Base-by-base conservation (phyloP, 129 eudicot species). In the Logfia minima region DNA sequence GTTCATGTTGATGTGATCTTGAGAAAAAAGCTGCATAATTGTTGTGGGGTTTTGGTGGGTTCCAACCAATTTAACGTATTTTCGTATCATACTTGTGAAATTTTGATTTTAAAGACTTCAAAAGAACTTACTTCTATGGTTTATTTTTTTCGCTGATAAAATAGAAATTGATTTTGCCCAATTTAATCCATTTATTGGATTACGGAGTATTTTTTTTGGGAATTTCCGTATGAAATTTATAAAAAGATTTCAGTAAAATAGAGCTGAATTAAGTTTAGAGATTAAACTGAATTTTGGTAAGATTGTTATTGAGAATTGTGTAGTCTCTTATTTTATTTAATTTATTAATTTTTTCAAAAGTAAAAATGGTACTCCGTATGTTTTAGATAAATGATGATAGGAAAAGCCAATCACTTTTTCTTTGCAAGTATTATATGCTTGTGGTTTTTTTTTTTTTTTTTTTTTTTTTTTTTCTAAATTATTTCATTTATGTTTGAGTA, bases 1-100 rank as follows among this genome's bases (percentile, higher is more conserved):
- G 61, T 75, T 75, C 70, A 61, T 41, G 60, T 66, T 41, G 60
- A 67, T 34, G 56, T 8, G 68, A 59, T 58, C 61, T 21, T 35
- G 58, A 29, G 21, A 53, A 22, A 74, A 34, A 58, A 59, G 2
- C 52, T 68, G 68, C 58, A 22, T 59, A 59, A 39, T 61, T 59
- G 24, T 13, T 28, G 13, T 62, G 18, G 37, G 35, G 53, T 48
- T 48, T 48, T 48, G 55, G 55, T 14, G n/a, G 55, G 18, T 74
- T 58, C 61, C 77, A 6, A 22, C 39, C 48, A 72, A 34, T 45
- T 59, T 59, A 28, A 41, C 10, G 1, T 7, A 28, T 74, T 21
- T 61, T 21, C 24, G 17, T 34, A 32, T 58, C 35, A 34, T 19
- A 34, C 16, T 31, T 13, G 37, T 58, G 1, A 67, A 59, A 35